Evolutionary conservation across 257 asterid species (phyloP).

Genomic region (Solanum pinnatisectum): DNA sequence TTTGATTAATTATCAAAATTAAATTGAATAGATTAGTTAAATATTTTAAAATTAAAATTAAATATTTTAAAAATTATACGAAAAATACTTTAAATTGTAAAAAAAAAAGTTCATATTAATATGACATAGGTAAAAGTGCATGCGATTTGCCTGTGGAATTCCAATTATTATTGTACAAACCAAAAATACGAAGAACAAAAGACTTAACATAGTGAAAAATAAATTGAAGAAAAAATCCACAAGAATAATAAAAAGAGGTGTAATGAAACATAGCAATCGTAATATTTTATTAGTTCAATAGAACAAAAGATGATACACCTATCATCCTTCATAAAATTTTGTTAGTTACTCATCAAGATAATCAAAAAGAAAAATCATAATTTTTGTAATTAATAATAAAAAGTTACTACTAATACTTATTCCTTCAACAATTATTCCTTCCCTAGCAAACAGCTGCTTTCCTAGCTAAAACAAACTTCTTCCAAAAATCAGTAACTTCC

Average conservation of each 20-base stretch:
- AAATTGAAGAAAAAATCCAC: background rate
- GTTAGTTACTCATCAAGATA: background rate
- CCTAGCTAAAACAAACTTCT: slow-evolving; percentile 15
- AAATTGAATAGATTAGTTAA: too few species aligned
- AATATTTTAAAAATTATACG: too few species aligned
- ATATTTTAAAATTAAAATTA: too few species aligned
- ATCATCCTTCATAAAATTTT: background rate
- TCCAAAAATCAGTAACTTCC: slow-evolving; percentile 17
- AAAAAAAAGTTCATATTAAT: too few species aligned
- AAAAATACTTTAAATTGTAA: too few species aligned
- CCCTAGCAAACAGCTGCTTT: slow-evolving; percentile 4
- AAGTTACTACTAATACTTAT: background rate
- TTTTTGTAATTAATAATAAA: background rate
- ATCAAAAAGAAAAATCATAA: background rate
- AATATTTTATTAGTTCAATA: background rate
- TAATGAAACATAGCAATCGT: background rate
- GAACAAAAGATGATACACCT: background rate
- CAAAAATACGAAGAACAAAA: background rate
- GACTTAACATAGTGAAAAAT: background rate
- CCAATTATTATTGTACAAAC: background rate
- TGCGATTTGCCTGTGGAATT: background rate
- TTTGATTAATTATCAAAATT: too few species aligned
- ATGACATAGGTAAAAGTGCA: too few species aligned
- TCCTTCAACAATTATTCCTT: background rate
- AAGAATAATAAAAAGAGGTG: background rate